These are phyloP conservation scores for Gossypium herbaceum DNA, from an alignment of 345 rosid genomes.

Conservation along the genomic window DNA sequence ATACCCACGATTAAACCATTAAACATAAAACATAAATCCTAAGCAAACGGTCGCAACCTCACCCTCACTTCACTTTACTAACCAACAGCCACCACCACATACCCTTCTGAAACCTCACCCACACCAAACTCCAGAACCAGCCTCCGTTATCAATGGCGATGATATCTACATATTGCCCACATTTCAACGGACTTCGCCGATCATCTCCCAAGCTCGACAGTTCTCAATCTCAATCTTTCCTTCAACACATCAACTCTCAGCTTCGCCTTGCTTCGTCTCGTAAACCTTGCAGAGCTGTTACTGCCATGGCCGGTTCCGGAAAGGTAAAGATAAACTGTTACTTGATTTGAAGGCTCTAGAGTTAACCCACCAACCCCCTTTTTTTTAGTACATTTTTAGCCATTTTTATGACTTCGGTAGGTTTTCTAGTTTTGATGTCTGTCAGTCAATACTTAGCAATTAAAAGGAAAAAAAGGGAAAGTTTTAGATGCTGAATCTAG, in stretches of 20 bases:
- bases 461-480: too few species aligned
- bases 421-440: not conserved
- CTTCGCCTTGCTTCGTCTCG: slow-evolving; percentile 49
- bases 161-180: slow-evolving; percentile 46
- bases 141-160: slow-evolving; percentile 38
- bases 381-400: not conserved
- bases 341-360: not conserved
- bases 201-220: slow-evolving; percentile 40
- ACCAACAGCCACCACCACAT: not conserved
- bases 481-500: too few species aligned
- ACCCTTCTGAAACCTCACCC: not conserved
- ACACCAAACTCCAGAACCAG: not conserved
- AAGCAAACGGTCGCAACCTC: too few species aligned
- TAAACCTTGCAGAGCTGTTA: slow-evolving; percentile 52
- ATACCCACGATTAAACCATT: not conserved
- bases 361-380: not conserved
- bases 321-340: slow-evolving; percentile 38
- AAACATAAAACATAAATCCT: too few species aligned
- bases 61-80: not conserved
- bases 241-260: slow-evolving; percentile 43
- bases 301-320: slow-evolving; percentile 94
- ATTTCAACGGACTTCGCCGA: slow-evolving; percentile 59
- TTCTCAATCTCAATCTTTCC: slow-evolving; percentile 35
- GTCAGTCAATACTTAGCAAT: not conserved
- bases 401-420: not conserved